Evolutionary conservation across 2,329 filamentous ascomycete species (phyloP).

Genomic region (Aspergillus sp.): DNA sequence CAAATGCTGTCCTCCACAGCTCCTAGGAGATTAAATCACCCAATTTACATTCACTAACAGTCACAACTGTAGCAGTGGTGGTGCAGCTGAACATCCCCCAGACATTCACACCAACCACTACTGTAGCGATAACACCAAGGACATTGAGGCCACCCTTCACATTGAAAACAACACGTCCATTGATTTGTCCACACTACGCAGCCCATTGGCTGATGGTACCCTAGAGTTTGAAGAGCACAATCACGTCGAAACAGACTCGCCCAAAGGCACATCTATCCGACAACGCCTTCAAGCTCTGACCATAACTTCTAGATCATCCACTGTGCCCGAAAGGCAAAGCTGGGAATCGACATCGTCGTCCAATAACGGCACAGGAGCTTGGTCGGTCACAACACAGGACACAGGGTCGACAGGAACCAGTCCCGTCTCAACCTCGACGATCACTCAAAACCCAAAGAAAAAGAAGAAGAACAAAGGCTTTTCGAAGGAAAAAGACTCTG

Average conservation of each 20-base stretch:
- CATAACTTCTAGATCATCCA: background rate
- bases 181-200: background rate
- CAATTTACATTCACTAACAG: background rate
- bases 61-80: background rate
- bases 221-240: background rate
- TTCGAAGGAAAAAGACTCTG: background rate
- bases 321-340: background rate
- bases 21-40: background rate
- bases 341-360: slow-evolving; percentile 6
- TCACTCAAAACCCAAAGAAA: background rate
- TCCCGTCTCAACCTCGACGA: background rate
- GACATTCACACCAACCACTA: background rate
- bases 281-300: slow-evolving; percentile 6
- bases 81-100: background rate
- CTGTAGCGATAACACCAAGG: slow-evolving; percentile 3
- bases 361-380: background rate
- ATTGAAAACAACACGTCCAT: slow-evolving; percentile 3
- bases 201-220: background rate
- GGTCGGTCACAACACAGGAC: slow-evolving; percentile 1
- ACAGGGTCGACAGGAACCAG: background rate
- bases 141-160: slow-evolving; percentile 4
- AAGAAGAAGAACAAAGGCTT: background rate
- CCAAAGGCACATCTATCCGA: background rate
- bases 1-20: background rate
- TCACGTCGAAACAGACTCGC: background rate